Conservation (phyloP, 2,329 filamentous ascomycete species). For the Botrytis galanthina region DNA sequence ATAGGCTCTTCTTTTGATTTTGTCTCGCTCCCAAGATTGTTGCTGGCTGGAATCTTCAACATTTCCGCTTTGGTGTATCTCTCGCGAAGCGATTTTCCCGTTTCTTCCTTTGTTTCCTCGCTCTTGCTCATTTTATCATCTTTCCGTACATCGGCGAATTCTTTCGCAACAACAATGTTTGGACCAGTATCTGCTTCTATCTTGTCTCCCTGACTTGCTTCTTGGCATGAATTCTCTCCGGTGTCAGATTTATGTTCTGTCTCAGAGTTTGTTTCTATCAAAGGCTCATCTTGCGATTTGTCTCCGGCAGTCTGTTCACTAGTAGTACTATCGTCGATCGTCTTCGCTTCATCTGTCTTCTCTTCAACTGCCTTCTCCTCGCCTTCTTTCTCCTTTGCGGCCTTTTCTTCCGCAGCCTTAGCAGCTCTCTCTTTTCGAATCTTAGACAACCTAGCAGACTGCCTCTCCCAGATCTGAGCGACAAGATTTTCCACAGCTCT, state of each 20-base stretch:
- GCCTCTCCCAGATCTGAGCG: conserved; percentile 52
- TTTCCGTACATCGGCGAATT: not conserved
- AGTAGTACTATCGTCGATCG: not conserved
- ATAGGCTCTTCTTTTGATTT: not conserved
- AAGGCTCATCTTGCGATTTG: conserved; percentile 46
- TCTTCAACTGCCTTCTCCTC: conserved; percentile 35
- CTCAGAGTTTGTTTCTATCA: not conserved
- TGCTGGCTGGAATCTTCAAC: no score
- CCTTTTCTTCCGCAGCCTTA: not conserved
- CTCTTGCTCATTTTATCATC: not conserved
- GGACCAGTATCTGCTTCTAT: not conserved
- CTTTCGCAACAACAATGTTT: not conserved
- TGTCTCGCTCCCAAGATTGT: not conserved
- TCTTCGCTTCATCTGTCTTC: conserved; percentile 33
- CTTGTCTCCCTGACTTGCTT: not conserved
- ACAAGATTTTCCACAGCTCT: conserved; percentile 63
- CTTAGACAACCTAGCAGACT: conserved; percentile 43
- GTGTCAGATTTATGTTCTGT: not conserved
- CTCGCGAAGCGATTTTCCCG: not conserved
- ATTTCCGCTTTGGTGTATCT: not conserved
- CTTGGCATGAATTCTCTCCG: not conserved
- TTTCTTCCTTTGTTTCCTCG: not conserved
- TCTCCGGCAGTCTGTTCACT: not conserved
- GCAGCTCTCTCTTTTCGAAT: conserved; percentile 6
- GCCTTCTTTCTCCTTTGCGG: not conserved